Evolutionary conservation across 768 basidiomycete species (phyloP).

Genomic region (Lactarius trivialis): DNA sequence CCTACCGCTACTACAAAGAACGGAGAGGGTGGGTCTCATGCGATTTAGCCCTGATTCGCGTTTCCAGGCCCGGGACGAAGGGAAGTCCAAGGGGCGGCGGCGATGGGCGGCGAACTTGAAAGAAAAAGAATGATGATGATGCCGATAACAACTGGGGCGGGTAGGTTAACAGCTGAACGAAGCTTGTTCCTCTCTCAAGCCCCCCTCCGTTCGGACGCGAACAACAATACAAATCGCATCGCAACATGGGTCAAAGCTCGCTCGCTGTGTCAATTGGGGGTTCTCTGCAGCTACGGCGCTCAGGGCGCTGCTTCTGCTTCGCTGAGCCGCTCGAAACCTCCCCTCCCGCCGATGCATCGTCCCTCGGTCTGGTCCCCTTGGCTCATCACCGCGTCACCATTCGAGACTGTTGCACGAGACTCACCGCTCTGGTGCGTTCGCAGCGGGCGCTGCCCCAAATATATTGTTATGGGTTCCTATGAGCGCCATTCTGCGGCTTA

Average conservation of each 20-base stretch:
- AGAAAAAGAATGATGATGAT: background rate
- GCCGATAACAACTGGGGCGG: background rate
- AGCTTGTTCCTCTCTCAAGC: no score
- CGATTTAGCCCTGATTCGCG: background rate
- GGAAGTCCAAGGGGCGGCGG: background rate
- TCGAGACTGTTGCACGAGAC: background rate
- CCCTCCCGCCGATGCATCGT: background rate
- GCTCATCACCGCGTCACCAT: background rate
- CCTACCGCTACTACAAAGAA: background rate
- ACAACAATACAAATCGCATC: background rate
- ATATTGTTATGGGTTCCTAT: background rate
- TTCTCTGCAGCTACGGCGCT: background rate
- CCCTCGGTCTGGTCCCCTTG: background rate
- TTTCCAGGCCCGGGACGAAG: background rate
- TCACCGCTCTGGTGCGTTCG: conserved; percentile 1
- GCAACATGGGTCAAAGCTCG: background rate
- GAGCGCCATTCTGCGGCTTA: background rate
- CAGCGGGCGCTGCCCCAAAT: background rate
- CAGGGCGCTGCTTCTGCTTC: background rate
- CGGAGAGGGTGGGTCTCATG: background rate
- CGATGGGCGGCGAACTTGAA: background rate
- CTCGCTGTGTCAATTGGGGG: background rate
- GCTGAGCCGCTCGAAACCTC: background rate
- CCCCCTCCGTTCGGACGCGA: background rate
- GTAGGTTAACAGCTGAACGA: background rate